Conservation (phyloP, 1,139 yeast genomes). For the Geotrichum restrictum region DNA sequence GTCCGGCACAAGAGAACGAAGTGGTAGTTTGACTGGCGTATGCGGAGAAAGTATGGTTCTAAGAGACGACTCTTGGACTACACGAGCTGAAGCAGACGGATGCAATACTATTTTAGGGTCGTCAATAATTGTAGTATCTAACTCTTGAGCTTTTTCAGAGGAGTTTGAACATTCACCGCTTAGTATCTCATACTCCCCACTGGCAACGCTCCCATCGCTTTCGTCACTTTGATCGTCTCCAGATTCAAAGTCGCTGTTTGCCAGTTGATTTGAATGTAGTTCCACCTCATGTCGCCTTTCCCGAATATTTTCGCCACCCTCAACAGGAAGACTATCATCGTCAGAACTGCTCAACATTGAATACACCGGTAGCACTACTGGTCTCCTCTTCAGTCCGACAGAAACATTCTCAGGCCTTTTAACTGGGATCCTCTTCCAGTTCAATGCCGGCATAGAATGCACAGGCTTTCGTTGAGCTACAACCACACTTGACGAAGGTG, state of each 20-base stretch:
- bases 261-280: no score
- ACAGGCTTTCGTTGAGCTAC: conserved; percentile 8
- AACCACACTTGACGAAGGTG: background rate
- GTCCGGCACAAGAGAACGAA: background rate
- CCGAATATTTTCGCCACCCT: background rate
- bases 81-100: no score
- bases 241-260: no score
- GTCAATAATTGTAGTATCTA: no score
- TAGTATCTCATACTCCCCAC: no score
- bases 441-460: conserved; percentile 9
- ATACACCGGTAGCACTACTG: conserved; percentile 3
- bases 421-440: conserved; percentile 3
- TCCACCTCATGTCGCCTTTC: background rate
- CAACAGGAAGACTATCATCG: background rate
- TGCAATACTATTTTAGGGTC: no score
- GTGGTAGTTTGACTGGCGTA: background rate
- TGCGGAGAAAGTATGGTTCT: no score
- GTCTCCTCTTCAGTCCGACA: background rate
- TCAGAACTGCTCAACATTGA: conserved; percentile 5
- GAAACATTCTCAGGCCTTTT: background rate
- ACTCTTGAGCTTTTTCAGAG: no score
- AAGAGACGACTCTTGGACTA: no score
- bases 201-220: no score
- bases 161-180: no score
- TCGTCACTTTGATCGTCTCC: no score